These are phyloP conservation scores for Persicaria tinctoria DNA, from an alignment of 148 eudicot species.

Conservation along the genomic window DNA sequence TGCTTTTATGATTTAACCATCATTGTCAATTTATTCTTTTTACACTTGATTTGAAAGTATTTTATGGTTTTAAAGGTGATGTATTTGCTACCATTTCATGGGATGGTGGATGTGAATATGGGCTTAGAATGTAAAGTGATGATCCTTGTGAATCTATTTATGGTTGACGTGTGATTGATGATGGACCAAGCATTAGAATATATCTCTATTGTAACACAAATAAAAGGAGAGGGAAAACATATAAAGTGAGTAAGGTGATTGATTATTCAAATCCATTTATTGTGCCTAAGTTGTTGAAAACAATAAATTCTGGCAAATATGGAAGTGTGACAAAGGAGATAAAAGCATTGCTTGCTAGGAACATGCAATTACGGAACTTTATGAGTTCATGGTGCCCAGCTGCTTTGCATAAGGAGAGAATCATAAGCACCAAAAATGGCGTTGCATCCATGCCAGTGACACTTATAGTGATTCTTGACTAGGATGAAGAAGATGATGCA, in stretches of 20 bases:
- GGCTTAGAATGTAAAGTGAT: not conserved
- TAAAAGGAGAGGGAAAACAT: slow-evolving; percentile 22
- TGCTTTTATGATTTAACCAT: not conserved
- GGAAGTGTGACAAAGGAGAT: slow-evolving; percentile 47
- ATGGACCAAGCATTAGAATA: not conserved
- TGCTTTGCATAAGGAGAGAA: not conserved
- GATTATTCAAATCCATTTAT: slow-evolving; percentile 51
- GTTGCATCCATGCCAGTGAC: slow-evolving; percentile 11
- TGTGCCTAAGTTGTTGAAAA: slow-evolving; percentile 21
- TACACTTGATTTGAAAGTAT: not conserved
- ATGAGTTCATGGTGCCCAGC: slow-evolving; percentile 19
- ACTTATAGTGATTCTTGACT: slow-evolving; percentile 51
- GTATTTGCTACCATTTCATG: not conserved
- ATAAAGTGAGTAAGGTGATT: slow-evolving; percentile 16
- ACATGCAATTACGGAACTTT: slow-evolving; percentile 17
- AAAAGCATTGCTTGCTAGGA: slow-evolving; percentile 33
- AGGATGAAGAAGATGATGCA: slow-evolving; percentile 56
- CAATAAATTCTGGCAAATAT: slow-evolving; percentile 35
- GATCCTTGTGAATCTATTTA: not conserved
- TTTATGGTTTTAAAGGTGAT: not conserved
- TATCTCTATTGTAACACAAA: slow-evolving; percentile 14
- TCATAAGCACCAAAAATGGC: slow-evolving; percentile 5
- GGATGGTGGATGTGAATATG: not conserved
- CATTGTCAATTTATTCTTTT: not conserved
- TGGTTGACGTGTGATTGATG: not conserved